phyloP scores from a whole-genome alignment of 306 rosid genomes.

The Trifolium repens region DNA sequence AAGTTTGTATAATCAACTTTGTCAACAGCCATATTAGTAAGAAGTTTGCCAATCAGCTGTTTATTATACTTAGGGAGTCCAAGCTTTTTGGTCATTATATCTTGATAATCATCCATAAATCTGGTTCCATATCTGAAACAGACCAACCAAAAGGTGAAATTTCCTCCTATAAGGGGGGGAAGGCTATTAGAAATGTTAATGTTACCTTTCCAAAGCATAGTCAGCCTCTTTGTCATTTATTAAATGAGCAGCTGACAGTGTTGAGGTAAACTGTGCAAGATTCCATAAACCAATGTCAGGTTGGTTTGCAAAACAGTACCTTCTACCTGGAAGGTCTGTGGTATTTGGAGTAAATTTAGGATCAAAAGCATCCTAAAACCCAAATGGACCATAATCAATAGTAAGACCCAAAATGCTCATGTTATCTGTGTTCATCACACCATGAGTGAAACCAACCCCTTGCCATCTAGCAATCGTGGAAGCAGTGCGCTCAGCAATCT shows the following conservation, averaged over 20 bases:
- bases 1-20: slow-evolving; percentile 97
- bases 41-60: slow-evolving; percentile 87
- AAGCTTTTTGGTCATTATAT: slow-evolving; percentile 91
- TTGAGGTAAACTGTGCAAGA: slow-evolving; percentile 75
- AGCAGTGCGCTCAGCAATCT: slow-evolving; percentile 94
- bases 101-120: slow-evolving; percentile 97
- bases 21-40: slow-evolving; percentile 93
- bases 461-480: slow-evolving; percentile 94
- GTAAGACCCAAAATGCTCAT: slow-evolving; percentile 99
- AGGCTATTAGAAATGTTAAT: slow-evolving; percentile 32
- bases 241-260: slow-evolving; percentile 74
- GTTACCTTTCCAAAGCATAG: slow-evolving; percentile 95
- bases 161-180: slow-evolving; percentile 14
- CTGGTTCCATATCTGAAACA: slow-evolving; percentile 78
- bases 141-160: slow-evolving; percentile 38
- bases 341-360: slow-evolving; percentile 95
- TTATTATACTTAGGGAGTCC: slow-evolving; percentile 93
- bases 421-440: slow-evolving; percentile 98
- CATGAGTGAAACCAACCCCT: slow-evolving; percentile 98
- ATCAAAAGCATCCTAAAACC: slow-evolving; percentile 99
- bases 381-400: slow-evolving; percentile 97
- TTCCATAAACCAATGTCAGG: slow-evolving; percentile 98
- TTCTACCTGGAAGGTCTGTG: slow-evolving; percentile 97
- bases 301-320: slow-evolving; percentile 98
- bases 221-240: slow-evolving; percentile 90